Percentiles rank a stretch among this genome's conserved stretches.
phyloP scores from a whole-genome alignment of 345 rosid genomes.

The Eucalyptus shirleyi region DNA sequence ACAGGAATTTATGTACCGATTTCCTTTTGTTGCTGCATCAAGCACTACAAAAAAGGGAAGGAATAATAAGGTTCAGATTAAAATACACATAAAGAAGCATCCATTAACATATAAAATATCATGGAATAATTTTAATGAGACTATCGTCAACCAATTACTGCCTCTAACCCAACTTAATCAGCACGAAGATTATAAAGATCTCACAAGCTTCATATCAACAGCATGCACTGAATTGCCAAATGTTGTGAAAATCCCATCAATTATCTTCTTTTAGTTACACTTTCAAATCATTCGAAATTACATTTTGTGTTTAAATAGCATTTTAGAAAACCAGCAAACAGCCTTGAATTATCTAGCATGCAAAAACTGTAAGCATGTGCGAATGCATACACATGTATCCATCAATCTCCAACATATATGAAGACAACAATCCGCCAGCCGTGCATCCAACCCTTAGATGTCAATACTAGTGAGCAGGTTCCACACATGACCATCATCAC shows the following conservation, averaged over 20 bases:
- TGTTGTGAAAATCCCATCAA: neutral
- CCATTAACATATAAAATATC: neutral
- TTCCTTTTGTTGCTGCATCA: slow-evolving; percentile 90
- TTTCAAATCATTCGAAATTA: neutral
- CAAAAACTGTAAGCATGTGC: neutral
- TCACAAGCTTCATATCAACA: neutral
- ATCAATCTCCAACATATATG: neutral
- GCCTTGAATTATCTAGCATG: neutral
- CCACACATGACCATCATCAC: neutral
- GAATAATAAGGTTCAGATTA: neutral
- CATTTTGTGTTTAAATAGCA: neutral
- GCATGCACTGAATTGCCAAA: neutral
- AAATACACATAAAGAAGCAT: neutral
- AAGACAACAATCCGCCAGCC: neutral
- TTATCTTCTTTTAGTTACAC: neutral
- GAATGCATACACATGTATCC: neutral
- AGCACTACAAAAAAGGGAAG: slow-evolving; percentile 30
- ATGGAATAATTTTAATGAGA: neutral
- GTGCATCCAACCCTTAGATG: neutral
- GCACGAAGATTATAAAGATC: neutral
- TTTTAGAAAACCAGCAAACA: neutral
- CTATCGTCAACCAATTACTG: neutral
- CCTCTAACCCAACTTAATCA: neutral
- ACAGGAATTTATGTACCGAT: slow-evolving; percentile 83
- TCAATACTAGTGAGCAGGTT: neutral